A percentile compares a stretch with the other conserved stretches of the same genome.
phyloP scores from a whole-genome alignment of 2,329 filamentous ascomycete genomes.

The Aspergillus phoenicis region DNA sequence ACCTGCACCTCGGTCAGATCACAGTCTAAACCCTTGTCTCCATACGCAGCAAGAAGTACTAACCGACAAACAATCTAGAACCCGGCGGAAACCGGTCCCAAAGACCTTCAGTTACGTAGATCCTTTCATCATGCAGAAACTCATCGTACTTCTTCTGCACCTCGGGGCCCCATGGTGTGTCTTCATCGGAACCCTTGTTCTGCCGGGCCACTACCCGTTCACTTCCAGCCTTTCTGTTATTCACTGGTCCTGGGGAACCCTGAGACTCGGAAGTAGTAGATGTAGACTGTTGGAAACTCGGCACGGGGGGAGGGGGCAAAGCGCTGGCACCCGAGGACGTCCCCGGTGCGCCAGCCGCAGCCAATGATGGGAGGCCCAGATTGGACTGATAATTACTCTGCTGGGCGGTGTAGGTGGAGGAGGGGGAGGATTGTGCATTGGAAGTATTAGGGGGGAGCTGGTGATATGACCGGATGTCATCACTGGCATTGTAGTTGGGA shows the following conservation, averaged over 20 bases:
- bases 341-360: constrained; percentile 39
- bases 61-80: constrained; percentile 54
- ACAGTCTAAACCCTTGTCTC: neutral
- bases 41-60: constrained; percentile 22
- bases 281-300: constrained; percentile 42
- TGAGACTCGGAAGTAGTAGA: constrained; percentile 25
- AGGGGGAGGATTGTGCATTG: constrained; percentile 20
- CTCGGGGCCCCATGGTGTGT: constrained; percentile 52
- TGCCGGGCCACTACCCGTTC: constrained; percentile 31
- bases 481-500: constrained; percentile 40
- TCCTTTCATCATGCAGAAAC: constrained; percentile 53
- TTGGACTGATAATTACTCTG: constrained; percentile 41
- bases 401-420: constrained; percentile 34
- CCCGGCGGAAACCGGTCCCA: constrained; percentile 55
- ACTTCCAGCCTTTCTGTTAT: constrained; percentile 28
- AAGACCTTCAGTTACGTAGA: constrained; percentile 55
- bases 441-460: constrained; percentile 35
- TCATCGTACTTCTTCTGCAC: constrained; percentile 54
- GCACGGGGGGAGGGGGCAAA: constrained; percentile 44
- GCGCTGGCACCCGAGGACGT: constrained; percentile 37
- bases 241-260: constrained; percentile 25
- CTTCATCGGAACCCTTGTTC: constrained; percentile 37
- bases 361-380: constrained; percentile 24
- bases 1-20: constrained; percentile 53
- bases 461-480: constrained; percentile 46